Base-by-base conservation (phyloP, 768 basidiomycete genomes). In the Macrolepiota albuminosa region DNA sequence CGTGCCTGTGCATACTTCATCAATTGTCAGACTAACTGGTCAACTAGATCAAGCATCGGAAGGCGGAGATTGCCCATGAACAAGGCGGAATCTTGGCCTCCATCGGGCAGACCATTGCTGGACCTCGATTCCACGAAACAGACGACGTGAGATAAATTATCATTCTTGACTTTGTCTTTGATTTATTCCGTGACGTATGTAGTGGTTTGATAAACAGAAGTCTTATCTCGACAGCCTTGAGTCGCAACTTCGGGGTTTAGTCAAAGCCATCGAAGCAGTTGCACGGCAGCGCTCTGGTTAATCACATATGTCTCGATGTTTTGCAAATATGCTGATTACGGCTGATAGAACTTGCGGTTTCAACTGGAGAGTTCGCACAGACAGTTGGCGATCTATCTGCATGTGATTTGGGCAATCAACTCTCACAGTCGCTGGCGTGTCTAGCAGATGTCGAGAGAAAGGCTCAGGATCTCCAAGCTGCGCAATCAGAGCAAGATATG, bases 141-240 rank as follows among this genome's bases (percentile, higher is more conserved):
- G 93, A 96, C 64, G 93, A 95, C 73, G 91, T 89, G 64, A 53
- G 77, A 46, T 40, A 16, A n/a, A 16, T 34, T 39, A 50, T 11
- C 24, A 50, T 33, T 3, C 33, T 36, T 21, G 6, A 14, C 42
- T 16, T 2, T 14, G 54, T 51, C 57, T 21, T 16, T 7, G n/a
- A 37, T 56, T 61, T 45, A 62, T 43, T 6, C 49, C 42, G 51
- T 58, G 40, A 6, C 42, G 21, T 10, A 21, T 21, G 40, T 47
- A 95, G 86, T 98, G 94, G 94, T 98, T 97, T 66, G 94, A 97
- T 67, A 83, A 84, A 62, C 88, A 94, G 70, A 92, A 89, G 60
- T 73, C 77, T 0, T 93, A 92, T 68, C 81, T 99, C 11, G 95
- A 98, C 65, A 86, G 86, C 46, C 82, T 98, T 24, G 97, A 99